Evolutionary conservation across 2,329 filamentous ascomycete genomes (phyloP).

Genomic region (Graphium sp.): DNA sequence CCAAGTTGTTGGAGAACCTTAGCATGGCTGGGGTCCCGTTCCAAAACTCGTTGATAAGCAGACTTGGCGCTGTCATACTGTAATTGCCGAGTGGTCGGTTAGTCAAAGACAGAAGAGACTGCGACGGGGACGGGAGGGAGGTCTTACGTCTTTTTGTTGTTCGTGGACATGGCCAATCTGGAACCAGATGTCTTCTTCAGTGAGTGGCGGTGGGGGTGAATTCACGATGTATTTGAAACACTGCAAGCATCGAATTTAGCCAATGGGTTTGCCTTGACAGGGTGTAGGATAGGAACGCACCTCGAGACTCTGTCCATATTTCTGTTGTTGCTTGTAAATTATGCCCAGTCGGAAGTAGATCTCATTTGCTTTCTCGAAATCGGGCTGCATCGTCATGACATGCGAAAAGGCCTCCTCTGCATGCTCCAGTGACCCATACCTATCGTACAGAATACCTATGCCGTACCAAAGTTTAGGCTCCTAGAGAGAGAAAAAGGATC

Average conservation of each 20-base stretch:
- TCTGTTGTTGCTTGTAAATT: slow-evolving; percentile 97
- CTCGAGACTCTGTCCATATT: slow-evolving; percentile 82
- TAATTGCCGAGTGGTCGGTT: slow-evolving; percentile 13
- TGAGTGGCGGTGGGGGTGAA: slow-evolving; percentile 79
- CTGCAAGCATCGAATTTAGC: slow-evolving; percentile 26
- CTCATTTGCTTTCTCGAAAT: slow-evolving; percentile 97
- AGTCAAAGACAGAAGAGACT: slow-evolving; percentile 8
- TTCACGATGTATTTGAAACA: slow-evolving; percentile 98
- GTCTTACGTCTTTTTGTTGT: slow-evolving; percentile 89
- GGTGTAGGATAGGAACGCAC: slow-evolving; percentile 24
- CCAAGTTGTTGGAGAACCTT: slow-evolving; percentile 96
- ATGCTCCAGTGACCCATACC: slow-evolving; percentile 91
- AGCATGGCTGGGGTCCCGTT: slow-evolving; percentile 88
- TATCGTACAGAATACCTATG: slow-evolving; percentile 91
- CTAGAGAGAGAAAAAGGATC: too few species aligned
- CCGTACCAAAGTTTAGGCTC: slow-evolving; percentile 98
- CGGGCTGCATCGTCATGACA: slow-evolving; percentile 95
- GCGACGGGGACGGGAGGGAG: too few species aligned
- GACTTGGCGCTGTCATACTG: slow-evolving; percentile 87
- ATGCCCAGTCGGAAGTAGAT: slow-evolving; percentile 99
- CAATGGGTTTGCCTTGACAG: neutral
- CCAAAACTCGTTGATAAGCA: slow-evolving; percentile 83
- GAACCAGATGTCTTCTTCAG: slow-evolving; percentile 98
- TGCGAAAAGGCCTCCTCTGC: slow-evolving; percentile 97
- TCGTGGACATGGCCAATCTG: slow-evolving; percentile 98